Percentiles rank a stretch among this genome's conserved stretches.
Evolutionary conservation across 2,329 filamentous ascomycete species (phyloP).

Genomic region (Colletotrichum sp.): DNA sequence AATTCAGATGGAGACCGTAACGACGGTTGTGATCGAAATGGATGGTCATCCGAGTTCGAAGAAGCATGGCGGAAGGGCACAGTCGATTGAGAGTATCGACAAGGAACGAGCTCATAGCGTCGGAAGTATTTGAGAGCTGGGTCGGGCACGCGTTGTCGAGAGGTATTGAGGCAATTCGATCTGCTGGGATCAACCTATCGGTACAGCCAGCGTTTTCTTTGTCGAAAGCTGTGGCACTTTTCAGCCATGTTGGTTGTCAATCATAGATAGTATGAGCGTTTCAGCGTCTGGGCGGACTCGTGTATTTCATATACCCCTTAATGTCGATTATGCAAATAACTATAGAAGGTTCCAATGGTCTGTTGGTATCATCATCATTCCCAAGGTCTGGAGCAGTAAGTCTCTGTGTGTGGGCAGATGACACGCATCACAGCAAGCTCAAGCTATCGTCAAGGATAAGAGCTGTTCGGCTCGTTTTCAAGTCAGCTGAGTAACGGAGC

Average conservation of each 20-base stretch:
- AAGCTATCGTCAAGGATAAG: neutral
- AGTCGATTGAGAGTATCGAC: constrained; percentile 3
- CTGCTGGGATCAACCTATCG: neutral
- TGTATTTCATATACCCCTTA: constrained; percentile 11
- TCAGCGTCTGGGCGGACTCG: neutral
- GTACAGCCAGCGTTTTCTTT: neutral
- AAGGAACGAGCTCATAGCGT: constrained; percentile 11
- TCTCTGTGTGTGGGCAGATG: neutral
- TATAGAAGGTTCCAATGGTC: rapidly evolving
- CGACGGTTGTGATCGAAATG: constrained; percentile 45
- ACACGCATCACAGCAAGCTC: neutral
- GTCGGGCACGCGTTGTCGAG: rapidly evolving
- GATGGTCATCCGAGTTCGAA: neutral
- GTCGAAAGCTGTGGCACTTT: neutral
- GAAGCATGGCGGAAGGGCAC: neutral
- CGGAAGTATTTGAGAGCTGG: neutral
- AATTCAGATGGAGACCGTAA: constrained; percentile 50
- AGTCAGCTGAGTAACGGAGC: neutral
- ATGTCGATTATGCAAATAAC: neutral
- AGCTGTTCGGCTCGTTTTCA: neutral
- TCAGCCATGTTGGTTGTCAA: no score
- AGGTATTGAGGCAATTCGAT: neutral
- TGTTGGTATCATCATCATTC: rapidly evolving
- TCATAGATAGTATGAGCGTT: neutral
- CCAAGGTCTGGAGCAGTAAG: neutral